Percentiles rank a stretch among this genome's conserved stretches.
These are phyloP conservation scores for Tricholoma terreum DNA, from an alignment of 768 basidiomycete species.

Conservation along the genomic window DNA sequence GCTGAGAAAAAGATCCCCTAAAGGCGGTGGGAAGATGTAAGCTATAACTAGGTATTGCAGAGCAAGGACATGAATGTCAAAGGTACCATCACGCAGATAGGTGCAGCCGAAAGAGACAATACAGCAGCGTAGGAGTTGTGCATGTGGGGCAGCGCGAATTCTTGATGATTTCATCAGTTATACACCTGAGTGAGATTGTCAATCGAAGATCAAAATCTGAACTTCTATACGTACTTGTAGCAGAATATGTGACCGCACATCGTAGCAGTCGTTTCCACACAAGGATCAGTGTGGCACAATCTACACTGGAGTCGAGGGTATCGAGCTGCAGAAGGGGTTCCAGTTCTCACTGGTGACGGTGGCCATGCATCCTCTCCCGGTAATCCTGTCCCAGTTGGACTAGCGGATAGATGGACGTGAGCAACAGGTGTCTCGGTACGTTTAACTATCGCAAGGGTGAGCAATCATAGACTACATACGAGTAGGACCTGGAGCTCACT, in stretches of 20 bases:
- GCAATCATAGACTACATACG: background rate
- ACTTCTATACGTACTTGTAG: slow-evolving; percentile 36
- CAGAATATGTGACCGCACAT: slow-evolving; percentile 68
- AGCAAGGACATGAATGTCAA: background rate
- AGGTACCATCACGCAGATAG: slow-evolving; percentile 15
- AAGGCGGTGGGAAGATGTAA: background rate
- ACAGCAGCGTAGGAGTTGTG: slow-evolving; percentile 45
- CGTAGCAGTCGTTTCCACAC: slow-evolving; percentile 52
- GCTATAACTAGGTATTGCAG: background rate
- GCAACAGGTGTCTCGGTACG: background rate
- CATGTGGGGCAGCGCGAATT: slow-evolving; percentile 52
- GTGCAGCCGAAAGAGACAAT: slow-evolving; percentile 56
- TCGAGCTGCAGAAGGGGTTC: background rate
- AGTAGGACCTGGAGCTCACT: background rate
- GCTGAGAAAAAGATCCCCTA: too few species aligned
- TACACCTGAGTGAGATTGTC: slow-evolving; percentile 40
- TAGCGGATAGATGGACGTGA: background rate
- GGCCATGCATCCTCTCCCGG: background rate
- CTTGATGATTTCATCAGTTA: slow-evolving; percentile 45
- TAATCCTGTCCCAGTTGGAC: background rate
- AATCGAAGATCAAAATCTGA: background rate
- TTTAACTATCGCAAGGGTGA: background rate
- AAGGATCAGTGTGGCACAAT: slow-evolving; percentile 44
- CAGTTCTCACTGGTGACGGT: background rate
- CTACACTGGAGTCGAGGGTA: slow-evolving; percentile 43